Percentiles rank a stretch among this genome's conserved stretches.
Evolutionary conservation across 1,284 basidiomycete species (phyloP).

Genomic region (Rhizoctonia solani): DNA sequence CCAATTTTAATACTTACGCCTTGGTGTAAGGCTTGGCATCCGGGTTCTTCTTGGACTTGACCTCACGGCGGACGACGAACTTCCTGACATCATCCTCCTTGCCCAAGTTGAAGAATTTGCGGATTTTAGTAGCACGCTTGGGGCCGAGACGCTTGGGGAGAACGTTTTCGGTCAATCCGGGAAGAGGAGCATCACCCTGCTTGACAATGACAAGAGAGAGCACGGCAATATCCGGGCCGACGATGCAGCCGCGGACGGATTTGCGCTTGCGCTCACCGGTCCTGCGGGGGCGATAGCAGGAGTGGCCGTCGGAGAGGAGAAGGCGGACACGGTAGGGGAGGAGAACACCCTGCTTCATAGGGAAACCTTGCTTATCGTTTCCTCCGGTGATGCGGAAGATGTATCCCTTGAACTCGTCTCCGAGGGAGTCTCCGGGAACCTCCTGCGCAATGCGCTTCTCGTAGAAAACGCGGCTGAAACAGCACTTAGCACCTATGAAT

Average conservation of each 20-base stretch:
- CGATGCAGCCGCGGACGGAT: slow-evolving; percentile 97
- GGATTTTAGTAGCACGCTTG: slow-evolving; percentile 94
- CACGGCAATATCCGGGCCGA: slow-evolving; percentile 95
- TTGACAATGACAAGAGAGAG: slow-evolving; percentile 95
- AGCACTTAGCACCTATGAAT: slow-evolving; percentile 3
- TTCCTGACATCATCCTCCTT: slow-evolving; percentile 99
- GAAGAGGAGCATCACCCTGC: slow-evolving; percentile 91
- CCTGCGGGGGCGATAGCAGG: slow-evolving; percentile 94
- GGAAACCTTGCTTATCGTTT: slow-evolving; percentile 97
- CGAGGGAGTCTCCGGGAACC: slow-evolving; percentile 87
- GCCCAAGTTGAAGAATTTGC: slow-evolving; percentile 96
- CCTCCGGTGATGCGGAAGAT: slow-evolving; percentile 94
- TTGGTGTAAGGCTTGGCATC: slow-evolving; percentile 97
- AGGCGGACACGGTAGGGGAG: slow-evolving; percentile 93
- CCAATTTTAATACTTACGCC: slow-evolving; percentile 66
- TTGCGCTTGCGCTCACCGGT: slow-evolving; percentile 97
- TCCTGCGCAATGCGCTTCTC: slow-evolving; percentile 97
- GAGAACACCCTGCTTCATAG: slow-evolving; percentile 99
- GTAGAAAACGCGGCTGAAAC: slow-evolving; percentile 83
- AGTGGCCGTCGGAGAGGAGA: slow-evolving; percentile 94
- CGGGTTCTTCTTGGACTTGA: slow-evolving; percentile 87
- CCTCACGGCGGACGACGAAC: slow-evolving; percentile 93
- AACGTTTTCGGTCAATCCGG: slow-evolving; percentile 90
- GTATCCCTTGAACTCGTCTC: slow-evolving; percentile 98
- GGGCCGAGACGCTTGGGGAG: slow-evolving; percentile 96